Conservation (phyloP, 169 alveolate genomes). For the Plasmodium knowlesi region DNA sequence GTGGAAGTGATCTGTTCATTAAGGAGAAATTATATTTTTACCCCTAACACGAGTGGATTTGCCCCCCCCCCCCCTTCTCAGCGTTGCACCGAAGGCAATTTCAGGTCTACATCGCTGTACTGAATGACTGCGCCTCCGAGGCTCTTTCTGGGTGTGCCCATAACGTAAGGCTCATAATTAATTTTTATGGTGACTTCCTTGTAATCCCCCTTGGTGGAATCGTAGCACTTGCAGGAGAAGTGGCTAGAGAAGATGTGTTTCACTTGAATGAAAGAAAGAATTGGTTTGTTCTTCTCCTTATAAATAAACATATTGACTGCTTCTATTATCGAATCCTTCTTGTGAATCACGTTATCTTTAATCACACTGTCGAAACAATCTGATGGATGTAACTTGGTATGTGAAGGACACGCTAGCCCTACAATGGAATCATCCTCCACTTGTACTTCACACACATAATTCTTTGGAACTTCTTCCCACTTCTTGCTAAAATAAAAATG, state of each 20-base stretch:
- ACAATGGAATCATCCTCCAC: slow-evolving; percentile 44
- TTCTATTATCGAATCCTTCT: slow-evolving; percentile 26
- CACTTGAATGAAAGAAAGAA: slow-evolving; percentile 48
- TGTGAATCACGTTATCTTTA: not conserved
- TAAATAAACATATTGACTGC: slow-evolving; percentile 8
- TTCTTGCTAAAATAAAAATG: slow-evolving; percentile 26
- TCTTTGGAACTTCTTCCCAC: slow-evolving; percentile 27
- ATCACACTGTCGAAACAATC: slow-evolving; percentile 62
- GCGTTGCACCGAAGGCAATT: not conserved
- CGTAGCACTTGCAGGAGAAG: slow-evolving; percentile 47
- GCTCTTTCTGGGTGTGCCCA: slow-evolving; percentile 28
- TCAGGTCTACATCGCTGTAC: not conserved
- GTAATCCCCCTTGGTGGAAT: not conserved
- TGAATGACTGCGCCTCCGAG: slow-evolving; percentile 11
- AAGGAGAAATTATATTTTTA: too few relatives aligned
- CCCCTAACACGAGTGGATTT: too few relatives aligned
- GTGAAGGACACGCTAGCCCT: slow-evolving; percentile 57
- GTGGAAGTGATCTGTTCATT: not conserved
- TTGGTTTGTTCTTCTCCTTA: slow-evolving; percentile 27
- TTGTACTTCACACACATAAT: slow-evolving; percentile 41
- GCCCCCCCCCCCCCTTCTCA: not conserved
- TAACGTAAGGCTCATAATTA: slow-evolving; percentile 24
- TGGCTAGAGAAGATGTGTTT: not conserved
- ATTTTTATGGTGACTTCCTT: slow-evolving; percentile 53
- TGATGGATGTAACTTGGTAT: slow-evolving; percentile 47